Conservation (phyloP, 2,329 filamentous ascomycete genomes). For the Neonectria sp. region DNA sequence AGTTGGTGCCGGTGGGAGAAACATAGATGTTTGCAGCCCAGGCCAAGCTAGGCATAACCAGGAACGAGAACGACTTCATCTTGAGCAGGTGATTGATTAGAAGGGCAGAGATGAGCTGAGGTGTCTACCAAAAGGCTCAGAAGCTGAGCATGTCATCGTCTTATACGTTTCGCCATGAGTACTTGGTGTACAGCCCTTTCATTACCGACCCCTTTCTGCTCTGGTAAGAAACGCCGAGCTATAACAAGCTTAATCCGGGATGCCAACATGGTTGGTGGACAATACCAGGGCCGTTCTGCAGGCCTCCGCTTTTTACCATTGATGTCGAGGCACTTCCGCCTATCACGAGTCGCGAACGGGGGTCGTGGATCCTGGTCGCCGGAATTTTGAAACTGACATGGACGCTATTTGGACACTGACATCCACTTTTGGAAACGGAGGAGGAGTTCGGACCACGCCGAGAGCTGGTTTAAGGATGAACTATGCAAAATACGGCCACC, state of each 20-base stretch:
- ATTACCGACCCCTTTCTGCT: slow-evolving; percentile 2
- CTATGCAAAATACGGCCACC: background rate
- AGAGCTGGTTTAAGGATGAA: background rate
- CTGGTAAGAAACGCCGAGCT: background rate
- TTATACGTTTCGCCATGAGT: background rate
- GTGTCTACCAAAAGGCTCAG: background rate
- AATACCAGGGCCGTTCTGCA: background rate
- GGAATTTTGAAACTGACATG: slow-evolving; percentile 6
- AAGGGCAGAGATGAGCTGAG: background rate
- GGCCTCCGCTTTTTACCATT: slow-evolving; percentile 14
- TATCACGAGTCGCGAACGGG: background rate
- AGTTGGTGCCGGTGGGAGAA: slow-evolving; percentile 56
- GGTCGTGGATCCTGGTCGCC: background rate
- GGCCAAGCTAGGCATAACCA: slow-evolving; percentile 13
- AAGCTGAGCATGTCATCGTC: background rate
- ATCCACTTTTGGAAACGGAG: slow-evolving; percentile 11
- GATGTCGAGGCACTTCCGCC: slow-evolving; percentile 9
- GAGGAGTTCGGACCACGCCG: slow-evolving; percentile 3
- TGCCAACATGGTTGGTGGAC: slow-evolving; percentile 18
- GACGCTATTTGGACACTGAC: slow-evolving; percentile 1
- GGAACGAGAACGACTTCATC: slow-evolving; percentile 19
- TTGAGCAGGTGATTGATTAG: background rate
- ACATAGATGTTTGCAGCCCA: slow-evolving; percentile 58
- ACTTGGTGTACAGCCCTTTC: background rate
- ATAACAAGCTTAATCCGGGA: background rate